Evolutionary conservation across 129 eudicot species (phyloP), one percentile per base, ranked within the genome.

Genomic region (Calendula officinalis): DNA sequence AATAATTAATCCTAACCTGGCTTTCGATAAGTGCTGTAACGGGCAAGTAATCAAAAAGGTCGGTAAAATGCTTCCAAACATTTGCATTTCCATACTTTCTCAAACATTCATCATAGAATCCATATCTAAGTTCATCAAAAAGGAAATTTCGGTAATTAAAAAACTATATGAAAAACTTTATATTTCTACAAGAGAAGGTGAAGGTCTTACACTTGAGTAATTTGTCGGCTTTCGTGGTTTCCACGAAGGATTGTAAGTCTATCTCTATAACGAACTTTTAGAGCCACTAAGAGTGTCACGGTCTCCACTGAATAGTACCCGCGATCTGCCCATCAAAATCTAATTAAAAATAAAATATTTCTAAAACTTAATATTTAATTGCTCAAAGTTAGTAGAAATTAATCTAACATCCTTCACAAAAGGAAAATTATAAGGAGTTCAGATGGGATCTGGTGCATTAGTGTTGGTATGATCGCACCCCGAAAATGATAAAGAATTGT

Each of bases 251-350:
- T 89, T 56, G 97, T 89, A 54, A 89, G 77, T 86, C 97, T 85
- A 48, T 89, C 97, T 76, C 97, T 80, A 66, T 89, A 89, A 46
- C 95, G 95, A 56, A 89, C 97, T 77, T 89, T 90, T 62, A 86
- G 82, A 77, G 90, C 91, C 82, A 90, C 95, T 57, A 90, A 72
- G 14, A 86, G 86, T 49, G 95, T 74, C 59, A 90, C 97, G 2
- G 95, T 86, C 81, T 90, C 97, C 82, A 90, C 97, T 0, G 97
- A 90, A 73, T 90, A 90, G 72, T 90, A 90, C 47, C 97, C 97
- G 72, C 97, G 97, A 62, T 90, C 97, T 90, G 95, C 78, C 30
- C 66, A 70, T 52, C 32, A 64, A 37, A 59, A 42, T 75, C 62
- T 51, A 51, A 71, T 22, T 61, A 71, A 55, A 51, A 71, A 0